These are phyloP conservation scores for Agarophyton chilense DNA, from an alignment of 23 red algal species.

Conservation along the genomic window DNA sequence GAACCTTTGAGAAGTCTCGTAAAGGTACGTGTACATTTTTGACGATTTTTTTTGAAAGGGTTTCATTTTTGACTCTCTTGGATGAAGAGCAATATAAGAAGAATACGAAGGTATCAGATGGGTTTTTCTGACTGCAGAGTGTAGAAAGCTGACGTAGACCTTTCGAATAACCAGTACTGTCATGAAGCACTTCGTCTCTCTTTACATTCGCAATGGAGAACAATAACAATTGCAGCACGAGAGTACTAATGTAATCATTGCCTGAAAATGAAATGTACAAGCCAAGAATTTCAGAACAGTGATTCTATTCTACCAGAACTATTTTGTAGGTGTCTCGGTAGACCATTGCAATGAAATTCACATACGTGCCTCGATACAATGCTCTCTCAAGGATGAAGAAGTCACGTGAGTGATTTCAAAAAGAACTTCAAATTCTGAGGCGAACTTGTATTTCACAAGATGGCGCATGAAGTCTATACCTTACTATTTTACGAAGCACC, in stretches of 20 bases:
- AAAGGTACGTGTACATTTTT: too few species aligned
- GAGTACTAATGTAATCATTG: not conserved
- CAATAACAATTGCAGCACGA: not conserved
- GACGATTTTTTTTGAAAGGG: too few species aligned
- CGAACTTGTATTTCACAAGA: constrained; percentile 8
- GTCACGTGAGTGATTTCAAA: constrained; percentile 42
- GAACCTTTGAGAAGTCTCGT: too few species aligned
- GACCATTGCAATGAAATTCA: constrained; percentile 35
- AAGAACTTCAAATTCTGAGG: constrained; percentile 21
- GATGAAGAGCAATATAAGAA: too few species aligned
- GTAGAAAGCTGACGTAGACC: too few species aligned
- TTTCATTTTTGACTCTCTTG: too few species aligned
- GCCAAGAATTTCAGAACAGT: not conserved
- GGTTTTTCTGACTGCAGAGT: too few species aligned
- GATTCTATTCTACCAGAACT: constrained; percentile 14
- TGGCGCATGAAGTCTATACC: not conserved
- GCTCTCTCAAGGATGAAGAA: constrained; percentile 37
- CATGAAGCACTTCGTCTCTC: too few species aligned
- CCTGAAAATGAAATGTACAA: not conserved
- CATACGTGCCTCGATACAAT: not conserved
- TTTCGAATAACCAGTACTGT: too few species aligned
- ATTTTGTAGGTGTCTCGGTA: constrained; percentile 56
- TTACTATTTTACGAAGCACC: constrained; percentile 30
- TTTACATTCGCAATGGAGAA: not conserved
- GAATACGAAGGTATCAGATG: too few species aligned